Evolutionary conservation across 495 filamentous ascomycete genomes (phyloP).

Genomic region (Pyrenopolyporus hunteri): DNA sequence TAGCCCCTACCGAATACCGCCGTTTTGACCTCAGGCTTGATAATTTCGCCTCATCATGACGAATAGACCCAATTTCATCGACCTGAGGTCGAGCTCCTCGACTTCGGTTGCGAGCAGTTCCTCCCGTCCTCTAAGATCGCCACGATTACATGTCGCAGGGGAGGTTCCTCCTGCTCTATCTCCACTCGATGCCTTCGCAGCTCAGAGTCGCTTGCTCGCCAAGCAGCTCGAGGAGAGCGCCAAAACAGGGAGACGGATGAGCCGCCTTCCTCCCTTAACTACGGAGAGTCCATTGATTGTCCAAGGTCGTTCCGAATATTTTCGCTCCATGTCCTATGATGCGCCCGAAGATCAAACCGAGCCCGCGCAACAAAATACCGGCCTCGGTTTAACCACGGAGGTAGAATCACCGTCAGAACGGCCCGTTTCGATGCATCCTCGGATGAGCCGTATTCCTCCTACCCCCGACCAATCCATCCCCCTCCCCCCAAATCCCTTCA

Average conservation of each 20-base stretch:
- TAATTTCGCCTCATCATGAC: conserved; percentile 51
- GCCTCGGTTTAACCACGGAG: conserved; percentile 58
- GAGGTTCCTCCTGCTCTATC: conserved; percentile 91
- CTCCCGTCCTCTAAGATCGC: conserved; percentile 64
- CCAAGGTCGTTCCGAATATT: conserved; percentile 75
- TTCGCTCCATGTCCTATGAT: conserved; percentile 63
- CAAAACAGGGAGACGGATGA: conserved; percentile 74
- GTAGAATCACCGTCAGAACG: conserved; percentile 61
- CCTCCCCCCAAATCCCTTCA: conserved; percentile 46
- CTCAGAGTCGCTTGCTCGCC: conserved; percentile 86
- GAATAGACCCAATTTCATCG: conserved; percentile 63
- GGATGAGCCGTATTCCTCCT: conserved; percentile 68
- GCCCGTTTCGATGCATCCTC: conserved; percentile 75
- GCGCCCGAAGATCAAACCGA: conserved; percentile 50
- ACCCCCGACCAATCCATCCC: conserved; percentile 57
- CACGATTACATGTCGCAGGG: conserved; percentile 78
- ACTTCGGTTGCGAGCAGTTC: conserved; percentile 53
- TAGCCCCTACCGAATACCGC: not conserved
- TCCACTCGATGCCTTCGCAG: conserved; percentile 90
- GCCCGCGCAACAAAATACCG: conserved; percentile 42
- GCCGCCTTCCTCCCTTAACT: conserved; percentile 80
- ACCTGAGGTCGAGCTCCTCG: conserved; percentile 68
- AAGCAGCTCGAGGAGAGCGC: conserved; percentile 80
- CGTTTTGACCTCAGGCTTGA: not conserved
- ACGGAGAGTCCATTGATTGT: conserved; percentile 72